Percentiles rank a stretch among this genome's conserved stretches.
These are phyloP conservation scores for Gigaspora rosea DNA, from an alignment of 192 early-diverging fungal genomes.

Conservation along the genomic window DNA sequence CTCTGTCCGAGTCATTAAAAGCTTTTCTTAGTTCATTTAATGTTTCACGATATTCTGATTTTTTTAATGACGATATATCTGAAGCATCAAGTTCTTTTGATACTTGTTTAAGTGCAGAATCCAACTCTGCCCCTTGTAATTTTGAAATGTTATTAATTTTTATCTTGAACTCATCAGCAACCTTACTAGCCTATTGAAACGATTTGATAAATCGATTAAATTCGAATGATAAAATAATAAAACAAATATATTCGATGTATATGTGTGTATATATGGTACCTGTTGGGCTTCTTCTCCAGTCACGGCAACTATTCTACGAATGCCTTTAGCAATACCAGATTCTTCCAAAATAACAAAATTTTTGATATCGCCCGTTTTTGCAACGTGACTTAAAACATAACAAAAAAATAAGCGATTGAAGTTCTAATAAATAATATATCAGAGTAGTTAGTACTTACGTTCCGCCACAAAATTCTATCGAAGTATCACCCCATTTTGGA, in stretches of 20 bases:
- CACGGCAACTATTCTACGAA: constrained; percentile 91
- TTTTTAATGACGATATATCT: constrained; percentile 76
- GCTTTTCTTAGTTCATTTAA: constrained; percentile 76
- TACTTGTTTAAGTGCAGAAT: constrained; percentile 75
- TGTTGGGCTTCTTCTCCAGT: constrained; percentile 88
- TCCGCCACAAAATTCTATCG: constrained; percentile 98
- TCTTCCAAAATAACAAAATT: constrained; percentile 87
- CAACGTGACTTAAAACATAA: constrained; percentile 66
- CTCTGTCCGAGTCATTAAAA: constrained; percentile 89
- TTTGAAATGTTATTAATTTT: constrained; percentile 63
- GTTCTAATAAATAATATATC: neutral
- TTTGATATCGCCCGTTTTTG: constrained; percentile 88
- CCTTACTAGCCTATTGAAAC: constrained; percentile 52
- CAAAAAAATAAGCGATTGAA: neutral
- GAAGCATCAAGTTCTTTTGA: constrained; percentile 80
- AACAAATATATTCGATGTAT: neutral
- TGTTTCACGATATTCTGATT: constrained; percentile 71
- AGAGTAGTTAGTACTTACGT: constrained; percentile 56
- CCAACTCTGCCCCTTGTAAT: constrained; percentile 66
- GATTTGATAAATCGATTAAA: neutral
- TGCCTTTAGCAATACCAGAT: constrained; percentile 91
- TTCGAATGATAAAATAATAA: neutral
- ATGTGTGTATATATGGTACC: neutral
- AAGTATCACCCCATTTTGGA: constrained; percentile 77
- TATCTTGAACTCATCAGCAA: constrained; percentile 68